These are phyloP conservation scores for Diaporthe destruens DNA, from an alignment of 2,329 filamentous ascomycete genomes.

Conservation along the genomic window DNA sequence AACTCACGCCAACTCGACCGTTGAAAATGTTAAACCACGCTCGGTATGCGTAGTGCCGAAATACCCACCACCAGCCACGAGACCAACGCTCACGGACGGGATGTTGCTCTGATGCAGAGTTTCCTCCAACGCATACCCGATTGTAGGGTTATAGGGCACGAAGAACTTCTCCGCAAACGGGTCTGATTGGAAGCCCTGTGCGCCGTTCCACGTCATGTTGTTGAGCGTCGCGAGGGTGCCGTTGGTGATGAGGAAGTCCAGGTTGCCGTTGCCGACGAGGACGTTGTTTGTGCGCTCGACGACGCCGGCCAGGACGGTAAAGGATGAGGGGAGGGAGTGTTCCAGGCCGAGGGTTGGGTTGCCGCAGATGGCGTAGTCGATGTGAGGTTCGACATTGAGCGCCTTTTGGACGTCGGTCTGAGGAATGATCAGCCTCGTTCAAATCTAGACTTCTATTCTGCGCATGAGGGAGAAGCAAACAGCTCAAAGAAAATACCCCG, in stretches of 20 bases:
- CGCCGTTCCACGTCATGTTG: constrained; percentile 79
- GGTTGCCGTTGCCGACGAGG: constrained; percentile 32
- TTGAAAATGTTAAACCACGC: constrained; percentile 37
- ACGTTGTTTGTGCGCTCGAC: constrained; percentile 40
- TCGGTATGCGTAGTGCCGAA: constrained; percentile 38
- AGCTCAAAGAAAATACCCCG: background rate
- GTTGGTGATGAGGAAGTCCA: constrained; percentile 71
- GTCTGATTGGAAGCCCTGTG: constrained; percentile 70
- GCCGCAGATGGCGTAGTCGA: constrained; percentile 35
- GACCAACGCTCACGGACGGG: constrained; percentile 33
- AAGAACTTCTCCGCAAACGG: constrained; percentile 50
- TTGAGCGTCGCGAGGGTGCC: constrained; percentile 75
- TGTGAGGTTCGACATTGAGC: constrained; percentile 32
- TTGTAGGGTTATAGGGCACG: constrained; percentile 38
- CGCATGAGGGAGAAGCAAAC: background rate
- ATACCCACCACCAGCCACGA: constrained; percentile 37
- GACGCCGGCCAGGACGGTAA: constrained; percentile 34
- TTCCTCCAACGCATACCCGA: constrained; percentile 20
- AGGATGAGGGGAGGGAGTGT: constrained; percentile 33
- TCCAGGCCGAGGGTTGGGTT: constrained; percentile 25
- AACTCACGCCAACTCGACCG: constrained; percentile 32
- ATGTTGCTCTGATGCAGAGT: constrained; percentile 20
- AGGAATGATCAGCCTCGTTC: background rate
- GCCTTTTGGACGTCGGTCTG: constrained; percentile 40
- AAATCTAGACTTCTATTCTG: background rate